Conservation (phyloP, 495 filamentous ascomycete genomes). For the Penicillium argentinense region DNA sequence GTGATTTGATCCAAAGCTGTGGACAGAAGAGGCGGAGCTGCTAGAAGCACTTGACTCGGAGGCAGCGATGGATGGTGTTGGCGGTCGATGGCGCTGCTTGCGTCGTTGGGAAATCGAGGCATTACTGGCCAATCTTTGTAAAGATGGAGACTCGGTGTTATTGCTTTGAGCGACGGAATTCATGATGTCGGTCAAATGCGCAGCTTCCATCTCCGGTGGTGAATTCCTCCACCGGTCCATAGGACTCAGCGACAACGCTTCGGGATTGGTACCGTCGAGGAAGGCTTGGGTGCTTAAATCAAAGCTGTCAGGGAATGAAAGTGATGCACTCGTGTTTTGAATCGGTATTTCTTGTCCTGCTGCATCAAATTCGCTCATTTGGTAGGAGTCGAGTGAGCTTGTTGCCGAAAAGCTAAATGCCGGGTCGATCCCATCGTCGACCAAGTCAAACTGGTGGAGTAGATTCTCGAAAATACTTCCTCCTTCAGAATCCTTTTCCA, state of each 20-base stretch:
- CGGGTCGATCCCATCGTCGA: background rate
- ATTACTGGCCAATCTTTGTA: background rate
- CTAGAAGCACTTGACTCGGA: slow-evolving; percentile 10
- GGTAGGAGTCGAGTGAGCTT: background rate
- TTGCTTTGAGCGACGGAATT: background rate
- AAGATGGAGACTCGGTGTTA: background rate
- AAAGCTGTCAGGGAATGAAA: background rate
- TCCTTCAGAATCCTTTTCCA: background rate
- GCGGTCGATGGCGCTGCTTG: background rate
- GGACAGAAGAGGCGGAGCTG: slow-evolving; percentile 42
- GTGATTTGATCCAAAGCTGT: slow-evolving; percentile 50
- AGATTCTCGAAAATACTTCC: background rate
- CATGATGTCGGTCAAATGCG: slow-evolving; percentile 7
- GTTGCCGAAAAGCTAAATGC: background rate
- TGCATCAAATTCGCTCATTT: background rate
- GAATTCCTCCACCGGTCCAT: slow-evolving; percentile 9
- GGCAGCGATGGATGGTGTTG: background rate
- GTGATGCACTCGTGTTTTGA: background rate
- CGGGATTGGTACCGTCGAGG: background rate
- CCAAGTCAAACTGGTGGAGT: background rate
- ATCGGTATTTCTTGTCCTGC: background rate
- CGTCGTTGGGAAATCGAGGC: background rate
- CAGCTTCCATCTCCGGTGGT: slow-evolving; percentile 4
- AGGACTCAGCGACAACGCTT: background rate
- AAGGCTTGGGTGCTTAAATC: background rate